Percentiles rank a stretch among this genome's conserved stretches.
Evolutionary conservation across 371 early-diverging fungal species (phyloP).

Genomic region (Mucor mucedo): DNA sequence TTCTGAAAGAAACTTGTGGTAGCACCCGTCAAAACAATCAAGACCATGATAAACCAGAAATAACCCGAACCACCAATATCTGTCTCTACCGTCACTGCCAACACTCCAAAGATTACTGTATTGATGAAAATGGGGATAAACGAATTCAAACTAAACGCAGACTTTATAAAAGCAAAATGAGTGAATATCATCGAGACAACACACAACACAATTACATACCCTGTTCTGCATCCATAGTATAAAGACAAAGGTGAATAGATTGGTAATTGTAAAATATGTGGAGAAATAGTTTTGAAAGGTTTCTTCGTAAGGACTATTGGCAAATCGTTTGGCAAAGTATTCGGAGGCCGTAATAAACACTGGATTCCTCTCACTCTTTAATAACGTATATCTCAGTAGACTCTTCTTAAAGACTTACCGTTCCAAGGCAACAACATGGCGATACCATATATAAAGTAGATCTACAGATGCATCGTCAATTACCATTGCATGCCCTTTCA

Average conservation of each 20-base stretch:
- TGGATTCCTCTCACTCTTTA: slow-evolving; percentile 17
- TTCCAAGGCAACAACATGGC: slow-evolving; percentile 85
- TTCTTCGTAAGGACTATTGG: slow-evolving; percentile 60
- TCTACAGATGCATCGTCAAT: slow-evolving; percentile 36
- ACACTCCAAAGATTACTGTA: slow-evolving; percentile 39
- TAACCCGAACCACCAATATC: slow-evolving; percentile 39
- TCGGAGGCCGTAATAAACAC: slow-evolving; percentile 81
- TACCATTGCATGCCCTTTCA: too few relatives aligned
- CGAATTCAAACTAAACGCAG: slow-evolving; percentile 31
- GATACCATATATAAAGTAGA: slow-evolving; percentile 75
- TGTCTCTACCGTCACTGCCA: slow-evolving; percentile 40
- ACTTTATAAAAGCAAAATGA: neutral
- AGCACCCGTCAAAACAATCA: slow-evolving; percentile 66
- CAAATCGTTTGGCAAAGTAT: slow-evolving; percentile 70
- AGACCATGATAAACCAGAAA: slow-evolving; percentile 65
- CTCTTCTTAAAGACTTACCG: slow-evolving; percentile 44
- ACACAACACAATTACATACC: slow-evolving; percentile 38
- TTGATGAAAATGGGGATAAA: slow-evolving; percentile 38
- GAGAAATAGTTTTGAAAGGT: slow-evolving; percentile 83
- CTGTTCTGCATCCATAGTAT: slow-evolving; percentile 67
- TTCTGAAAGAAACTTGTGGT: slow-evolving; percentile 72
- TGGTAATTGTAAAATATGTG: slow-evolving; percentile 64
- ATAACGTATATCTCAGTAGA: neutral
- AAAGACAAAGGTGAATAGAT: slow-evolving; percentile 59
- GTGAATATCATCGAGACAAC: neutral